phyloP scores from a whole-genome alignment of 2,329 filamentous ascomycete genomes.

The Albophoma yamanashiensis region DNA sequence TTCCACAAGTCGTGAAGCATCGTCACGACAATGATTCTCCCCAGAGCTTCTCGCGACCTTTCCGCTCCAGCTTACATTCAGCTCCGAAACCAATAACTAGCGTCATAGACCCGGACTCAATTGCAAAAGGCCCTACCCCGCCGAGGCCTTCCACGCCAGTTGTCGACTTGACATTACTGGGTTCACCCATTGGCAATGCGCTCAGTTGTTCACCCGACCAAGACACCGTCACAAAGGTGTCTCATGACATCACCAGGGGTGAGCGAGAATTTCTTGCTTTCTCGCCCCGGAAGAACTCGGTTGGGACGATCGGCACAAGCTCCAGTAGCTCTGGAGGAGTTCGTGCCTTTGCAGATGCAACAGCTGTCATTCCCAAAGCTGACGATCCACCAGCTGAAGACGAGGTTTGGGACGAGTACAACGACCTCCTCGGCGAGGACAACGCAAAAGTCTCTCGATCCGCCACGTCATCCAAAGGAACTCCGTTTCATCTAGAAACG shows the following conservation, averaged over 20 bases:
- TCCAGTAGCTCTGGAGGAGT: conserved; percentile 56
- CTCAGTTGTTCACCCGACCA: conserved; percentile 19
- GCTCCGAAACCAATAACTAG: conserved; percentile 19
- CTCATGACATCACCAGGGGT: conserved; percentile 17
- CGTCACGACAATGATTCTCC: conserved; percentile 57
- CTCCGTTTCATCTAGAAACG: conserved; percentile 45
- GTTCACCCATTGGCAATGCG: conserved; percentile 19
- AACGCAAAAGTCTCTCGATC: conserved; percentile 34
- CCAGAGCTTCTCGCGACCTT: conserved; percentile 79
- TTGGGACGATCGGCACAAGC: conserved; percentile 34
- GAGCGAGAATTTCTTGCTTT: conserved; percentile 63
- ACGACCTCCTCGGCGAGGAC: conserved; percentile 70
- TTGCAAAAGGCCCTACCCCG: conserved; percentile 38
- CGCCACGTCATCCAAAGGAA: conserved; percentile 43
- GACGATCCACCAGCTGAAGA: conserved; percentile 61
- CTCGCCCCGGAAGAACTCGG: conserved; percentile 61
- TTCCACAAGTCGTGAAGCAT: conserved; percentile 68
- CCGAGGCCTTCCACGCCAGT: conserved; percentile 26
- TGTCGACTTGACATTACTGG: conserved; percentile 25
- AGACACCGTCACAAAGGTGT: conserved; percentile 17
- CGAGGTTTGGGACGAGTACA: conserved; percentile 90
- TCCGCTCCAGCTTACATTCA: conserved; percentile 41
- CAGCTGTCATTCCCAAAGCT: conserved; percentile 53
- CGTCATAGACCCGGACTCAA: conserved; percentile 21
- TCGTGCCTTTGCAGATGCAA: conserved; percentile 49